Evolutionary conservation across 1,139 yeast species (phyloP), one percentile per base, ranked within the genome.

Genomic region (Saccharomycopsis crataegensis): DNA sequence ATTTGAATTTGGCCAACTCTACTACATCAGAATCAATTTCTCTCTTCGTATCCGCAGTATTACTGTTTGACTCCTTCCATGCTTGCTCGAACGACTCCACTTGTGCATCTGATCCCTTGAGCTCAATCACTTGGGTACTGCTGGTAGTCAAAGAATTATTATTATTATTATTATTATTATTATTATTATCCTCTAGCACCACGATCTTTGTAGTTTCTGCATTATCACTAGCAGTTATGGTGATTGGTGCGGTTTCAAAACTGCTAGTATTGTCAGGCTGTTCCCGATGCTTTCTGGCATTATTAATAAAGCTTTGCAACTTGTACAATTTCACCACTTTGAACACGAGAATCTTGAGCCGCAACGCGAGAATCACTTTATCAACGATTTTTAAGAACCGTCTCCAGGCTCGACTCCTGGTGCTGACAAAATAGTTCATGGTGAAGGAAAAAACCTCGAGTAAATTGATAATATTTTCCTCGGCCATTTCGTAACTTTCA

Each of bases 401-500:
- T 11, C 8, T 17, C 43, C 37, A 50, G 8, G 43, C 14, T 3
- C 38, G 8, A 17, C 41, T 52, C 16, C 8, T 36, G 14, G 32
- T 31, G n/a, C 22, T n/a, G 12, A 54, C 48, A 44, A 54, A 37
- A 41, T 54, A 54, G 41, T 48, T 48, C 50, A 52, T 16, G 11
- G 52, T 22, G 28, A 54, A 54, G 16, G 55, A 54, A 7, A 36
- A 33, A 8, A 54, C 41, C 41, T 54, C 57, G 12, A 54, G 42
- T 7, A 54, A 36, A 46, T 54, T 54, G 41, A 54, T 46, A 8
- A 51, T 16, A 33, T 52, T 54, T 38, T 54, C 57, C 28, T 54
- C 56, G 11, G 52, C n/a, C 8, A 43, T 37, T 22, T 53, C 52
- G 28, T 47, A 50, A 43, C 49, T 52, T n/a, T 22, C 44, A 32